Evolutionary conservation across 164 flowering plant species (phyloP), one percentile per base, ranked within the genome.

Genomic region (Stephania cephalantha): DNA sequence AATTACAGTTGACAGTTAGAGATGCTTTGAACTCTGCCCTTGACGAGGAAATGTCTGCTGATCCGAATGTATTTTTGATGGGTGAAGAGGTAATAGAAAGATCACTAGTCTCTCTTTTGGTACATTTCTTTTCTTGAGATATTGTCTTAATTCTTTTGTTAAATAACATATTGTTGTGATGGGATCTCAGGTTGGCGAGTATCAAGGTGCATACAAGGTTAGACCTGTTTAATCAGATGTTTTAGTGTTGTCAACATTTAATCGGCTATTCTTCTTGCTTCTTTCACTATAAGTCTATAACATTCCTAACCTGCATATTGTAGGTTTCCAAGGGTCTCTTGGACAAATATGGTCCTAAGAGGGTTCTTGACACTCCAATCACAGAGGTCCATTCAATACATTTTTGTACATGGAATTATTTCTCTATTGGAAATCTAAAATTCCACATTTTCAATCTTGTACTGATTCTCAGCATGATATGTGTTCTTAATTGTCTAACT

Each of bases 151-250:
- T 45, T 69, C 53, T 55, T n/a, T 46, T 78, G 35, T 11, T 77
- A 25, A 11, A 5, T 76, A 53, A 31, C 79, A 30, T 74, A 13
- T 75, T 30, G 42, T 46, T 77, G 63, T 2, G 18, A 2, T 55
- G 18, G 63, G 63, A 18, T 46, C 81, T 78, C 85, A 96, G 98
- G 98, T 96, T 79, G 99, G 99, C 31, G 97, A 94, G 81, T 96
- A 96, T 74, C 97, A 96, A 53, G 99, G 99, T 77, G 99, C 99
- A 69, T 96, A 96, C 86, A 96, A 96, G 98, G 99, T 95, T 76
- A 81, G 91, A 70, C 46, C 70, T 72, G 31, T 50, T 80, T 29
- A 42, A 68, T 68, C 68, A 55, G 46, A 46, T 45, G 25, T 15
- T 64, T 42, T 7, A 46, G n/a, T 13, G 46, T 29, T 30, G 3